phyloP scores from a whole-genome alignment of 1,284 basidiomycete genomes.

The Moesziomyces globuligerus region DNA sequence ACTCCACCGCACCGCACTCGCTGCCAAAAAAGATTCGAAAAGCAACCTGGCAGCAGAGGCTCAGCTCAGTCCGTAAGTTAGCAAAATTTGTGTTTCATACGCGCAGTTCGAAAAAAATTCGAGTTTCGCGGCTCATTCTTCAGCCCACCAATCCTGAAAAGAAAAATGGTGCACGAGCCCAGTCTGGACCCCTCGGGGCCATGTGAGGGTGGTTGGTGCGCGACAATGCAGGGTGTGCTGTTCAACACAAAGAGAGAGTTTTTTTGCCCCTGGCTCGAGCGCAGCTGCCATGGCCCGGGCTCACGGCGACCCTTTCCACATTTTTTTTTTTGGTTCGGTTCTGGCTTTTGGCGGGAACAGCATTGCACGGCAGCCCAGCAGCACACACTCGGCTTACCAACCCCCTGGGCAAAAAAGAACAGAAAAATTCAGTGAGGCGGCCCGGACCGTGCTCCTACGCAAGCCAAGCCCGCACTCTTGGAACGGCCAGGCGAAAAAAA shows the following conservation, averaged over 20 bases:
- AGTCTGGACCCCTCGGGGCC: too few species aligned
- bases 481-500: background rate
- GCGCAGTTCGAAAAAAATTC: conserved; percentile 2
- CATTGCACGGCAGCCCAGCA: background rate
- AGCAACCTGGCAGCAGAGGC: background rate
- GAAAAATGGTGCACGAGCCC: too few species aligned
- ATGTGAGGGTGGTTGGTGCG: background rate
- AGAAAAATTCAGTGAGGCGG: background rate
- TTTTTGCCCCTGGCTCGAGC: conserved; percentile 9
- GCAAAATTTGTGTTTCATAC: too few species aligned
- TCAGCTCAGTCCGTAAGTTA: too few species aligned
- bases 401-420: background rate
- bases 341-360: too few species aligned
- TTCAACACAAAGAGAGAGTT: conserved; percentile 1
- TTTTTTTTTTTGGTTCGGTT: background rate
- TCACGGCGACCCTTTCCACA: conserved; percentile 1
- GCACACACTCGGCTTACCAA: conserved; percentile 1
- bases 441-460: too few species aligned
- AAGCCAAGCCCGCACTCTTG: conserved; percentile 1
- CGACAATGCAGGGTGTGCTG: conserved; percentile 4
- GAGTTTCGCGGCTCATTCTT: too few species aligned
- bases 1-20: too few species aligned
- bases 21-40: conserved; percentile 4
- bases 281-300: conserved; percentile 8
- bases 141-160: too few species aligned